Evolutionary conservation across 352 stramenopile genomes (phyloP).

Genomic region (Pythium scleroteichum): DNA sequence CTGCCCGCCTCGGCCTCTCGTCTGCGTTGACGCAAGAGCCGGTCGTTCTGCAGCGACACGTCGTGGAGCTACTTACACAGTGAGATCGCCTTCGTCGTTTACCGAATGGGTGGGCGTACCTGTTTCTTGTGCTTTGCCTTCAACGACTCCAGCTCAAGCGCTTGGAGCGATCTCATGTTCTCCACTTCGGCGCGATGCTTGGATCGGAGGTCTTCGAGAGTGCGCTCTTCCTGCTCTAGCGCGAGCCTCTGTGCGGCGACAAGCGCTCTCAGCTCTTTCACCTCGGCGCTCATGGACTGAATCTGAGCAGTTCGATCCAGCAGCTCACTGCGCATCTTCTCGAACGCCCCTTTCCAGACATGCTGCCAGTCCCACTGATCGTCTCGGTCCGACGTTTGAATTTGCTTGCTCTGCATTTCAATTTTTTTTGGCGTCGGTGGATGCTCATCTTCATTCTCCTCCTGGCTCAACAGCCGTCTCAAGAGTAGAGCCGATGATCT

Average conservation of each 20-base stretch:
- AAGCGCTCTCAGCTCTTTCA: conserved; percentile 58
- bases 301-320: conserved; percentile 35
- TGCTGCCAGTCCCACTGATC: conserved; percentile 73
- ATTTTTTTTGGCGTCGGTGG: conserved; percentile 10
- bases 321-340: conserved; percentile 52
- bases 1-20: conserved; percentile 28
- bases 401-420: conserved; percentile 43
- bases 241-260: conserved; percentile 43
- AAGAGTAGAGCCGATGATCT: conserved; percentile 15
- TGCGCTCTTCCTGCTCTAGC: conserved; percentile 36
- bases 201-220: conserved; percentile 32
- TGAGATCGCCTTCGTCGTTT: no score
- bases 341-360: conserved; percentile 72
- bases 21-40: conserved; percentile 35
- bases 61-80: conserved; percentile 28
- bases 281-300: conserved; percentile 34
- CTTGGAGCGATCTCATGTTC: conserved; percentile 46
- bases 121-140: conserved; percentile 54
- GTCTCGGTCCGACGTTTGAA: conserved; percentile 59
- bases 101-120: conserved; percentile 11
- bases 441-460: neutral
- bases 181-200: conserved; percentile 49
- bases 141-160: conserved; percentile 50
- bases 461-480: conserved; percentile 8
- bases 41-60: conserved; percentile 46